Conservation (phyloP, 495 filamentous ascomycete species). For the Xylaria flabelliformis region DNA sequence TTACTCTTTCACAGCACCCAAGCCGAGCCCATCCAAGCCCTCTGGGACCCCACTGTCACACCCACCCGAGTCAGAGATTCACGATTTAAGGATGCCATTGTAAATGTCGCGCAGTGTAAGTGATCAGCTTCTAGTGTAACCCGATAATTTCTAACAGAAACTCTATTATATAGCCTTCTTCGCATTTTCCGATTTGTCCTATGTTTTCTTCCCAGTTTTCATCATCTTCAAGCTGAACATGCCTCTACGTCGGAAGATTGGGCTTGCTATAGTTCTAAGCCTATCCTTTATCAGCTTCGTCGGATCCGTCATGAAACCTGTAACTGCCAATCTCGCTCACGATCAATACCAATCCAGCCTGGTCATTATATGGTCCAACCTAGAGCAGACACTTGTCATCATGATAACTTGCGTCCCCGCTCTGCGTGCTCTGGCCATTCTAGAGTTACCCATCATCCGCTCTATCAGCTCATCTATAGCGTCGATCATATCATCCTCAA, state of each 20-base stretch:
- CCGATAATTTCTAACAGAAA: neutral
- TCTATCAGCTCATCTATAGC: neutral
- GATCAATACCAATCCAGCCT: neutral
- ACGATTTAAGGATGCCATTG: neutral
- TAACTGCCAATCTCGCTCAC: neutral
- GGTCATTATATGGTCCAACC: neutral
- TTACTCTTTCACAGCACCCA: neutral
- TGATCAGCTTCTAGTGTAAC: neutral
- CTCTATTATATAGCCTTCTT: neutral
- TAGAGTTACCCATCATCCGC: neutral
- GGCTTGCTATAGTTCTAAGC: neutral
- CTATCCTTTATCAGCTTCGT: neutral
- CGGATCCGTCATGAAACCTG: neutral
- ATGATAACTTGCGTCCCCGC: neutral
- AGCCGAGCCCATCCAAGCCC: neutral
- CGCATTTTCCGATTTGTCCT: neutral
- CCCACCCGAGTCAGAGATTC: neutral
- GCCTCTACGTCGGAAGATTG: neutral
- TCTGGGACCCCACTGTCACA: neutral
- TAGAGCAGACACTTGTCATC: neutral
- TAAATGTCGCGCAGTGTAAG: neutral
- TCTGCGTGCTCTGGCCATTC: neutral
- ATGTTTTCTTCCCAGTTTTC: neutral
- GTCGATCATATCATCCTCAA: neutral
- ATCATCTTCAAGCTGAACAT: neutral